A percentile compares a stretch with the other conserved stretches of the same genome.
phyloP scores from a whole-genome alignment of 2,329 filamentous ascomycete genomes.

The Plenodomus biglobosus region DNA sequence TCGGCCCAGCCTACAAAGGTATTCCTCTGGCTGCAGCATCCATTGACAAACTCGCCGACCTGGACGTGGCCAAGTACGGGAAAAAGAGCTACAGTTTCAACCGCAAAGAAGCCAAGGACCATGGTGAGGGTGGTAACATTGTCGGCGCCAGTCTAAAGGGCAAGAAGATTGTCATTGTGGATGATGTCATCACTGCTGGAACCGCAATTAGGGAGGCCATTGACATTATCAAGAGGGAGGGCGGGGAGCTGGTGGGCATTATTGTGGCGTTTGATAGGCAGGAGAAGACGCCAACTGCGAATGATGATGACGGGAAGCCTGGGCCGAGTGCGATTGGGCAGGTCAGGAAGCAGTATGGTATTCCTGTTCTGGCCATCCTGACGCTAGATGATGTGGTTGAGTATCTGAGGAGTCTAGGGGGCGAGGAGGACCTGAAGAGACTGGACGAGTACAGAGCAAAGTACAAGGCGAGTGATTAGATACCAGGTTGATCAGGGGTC shows the following conservation, averaged over 20 bases:
- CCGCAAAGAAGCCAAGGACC: slow-evolving; percentile 93
- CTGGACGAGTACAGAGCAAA: slow-evolving; percentile 45
- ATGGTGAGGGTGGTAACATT: slow-evolving; percentile 92
- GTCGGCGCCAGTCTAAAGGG: slow-evolving; percentile 84
- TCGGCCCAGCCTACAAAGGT: slow-evolving; percentile 95
- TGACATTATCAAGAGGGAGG: slow-evolving; percentile 81
- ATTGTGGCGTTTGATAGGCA: slow-evolving; percentile 85
- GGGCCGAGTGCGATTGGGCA: slow-evolving; percentile 82
- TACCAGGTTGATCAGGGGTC: background rate
- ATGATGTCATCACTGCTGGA: slow-evolving; percentile 95
- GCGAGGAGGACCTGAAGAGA: slow-evolving; percentile 49
- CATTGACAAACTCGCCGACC: slow-evolving; percentile 70
- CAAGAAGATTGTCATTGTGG: slow-evolving; percentile 84
- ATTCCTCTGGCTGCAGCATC: slow-evolving; percentile 85
- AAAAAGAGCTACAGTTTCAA: slow-evolving; percentile 85
- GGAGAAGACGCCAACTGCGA: slow-evolving; percentile 70
- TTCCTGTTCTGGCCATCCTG: slow-evolving; percentile 81
- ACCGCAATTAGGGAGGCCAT: slow-evolving; percentile 94
- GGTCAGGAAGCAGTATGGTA: slow-evolving; percentile 77
- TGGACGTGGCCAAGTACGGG: slow-evolving; percentile 67
- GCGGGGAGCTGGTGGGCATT: slow-evolving; percentile 82
- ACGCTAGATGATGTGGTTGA: slow-evolving; percentile 75
- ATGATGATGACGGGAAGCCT: slow-evolving; percentile 65
- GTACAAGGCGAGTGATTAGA: slow-evolving; percentile 44
- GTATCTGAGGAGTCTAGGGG: slow-evolving; percentile 48